Evolutionary conservation across 257 asterid genomes (phyloP), one percentile per base, ranked within the genome.

Genomic region (Solanum pimpinellifolium): DNA sequence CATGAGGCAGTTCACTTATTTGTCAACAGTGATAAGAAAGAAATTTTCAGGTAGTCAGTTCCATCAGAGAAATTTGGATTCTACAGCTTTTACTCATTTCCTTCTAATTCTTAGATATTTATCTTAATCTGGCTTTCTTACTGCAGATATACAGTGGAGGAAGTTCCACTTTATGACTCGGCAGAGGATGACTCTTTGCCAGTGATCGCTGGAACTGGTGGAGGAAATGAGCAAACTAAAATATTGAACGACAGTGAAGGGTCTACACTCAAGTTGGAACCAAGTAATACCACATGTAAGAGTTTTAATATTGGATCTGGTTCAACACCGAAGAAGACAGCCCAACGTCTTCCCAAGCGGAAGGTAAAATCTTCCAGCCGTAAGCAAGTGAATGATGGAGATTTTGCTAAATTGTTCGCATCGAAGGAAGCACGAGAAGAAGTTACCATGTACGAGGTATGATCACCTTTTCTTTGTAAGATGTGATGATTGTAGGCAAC

Each of bases 111-210:
- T 25, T 68, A 86, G 41, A 85, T 65, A 25, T 59, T 59, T 60
- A 69, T 73, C 56, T 49, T 86, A 66, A 86, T 78, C 66, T 86
- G 86, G 66, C 83, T 89, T 83, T 88, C 72, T 46, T 84, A 76
- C 31, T 90, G 88, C 98, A 94, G 99, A 87, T 95, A 95, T 90
- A 81, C 92, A 35, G 99, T 96, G 87, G 98, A 97, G 89, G 91
- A 97, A 85, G 88, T 97, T 90, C 99, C 98, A 23, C 92, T 97
- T 68, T 96, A 97, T 78, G 99, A 97, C 86, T 97, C 99, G 84
- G 99, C 95, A 87, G 99, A 97, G 91, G 99, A 96, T 90, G 98
- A 94, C 69, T 93, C 93, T 83, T 89, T 91, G 68, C 91, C 90
- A 27, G 89, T 73, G 83, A 86, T 92, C 84, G 87, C 90, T 70